Base-by-base conservation (phyloP, 2,329 filamentous ascomycete species). In the Microascus cirrosus region DNA sequence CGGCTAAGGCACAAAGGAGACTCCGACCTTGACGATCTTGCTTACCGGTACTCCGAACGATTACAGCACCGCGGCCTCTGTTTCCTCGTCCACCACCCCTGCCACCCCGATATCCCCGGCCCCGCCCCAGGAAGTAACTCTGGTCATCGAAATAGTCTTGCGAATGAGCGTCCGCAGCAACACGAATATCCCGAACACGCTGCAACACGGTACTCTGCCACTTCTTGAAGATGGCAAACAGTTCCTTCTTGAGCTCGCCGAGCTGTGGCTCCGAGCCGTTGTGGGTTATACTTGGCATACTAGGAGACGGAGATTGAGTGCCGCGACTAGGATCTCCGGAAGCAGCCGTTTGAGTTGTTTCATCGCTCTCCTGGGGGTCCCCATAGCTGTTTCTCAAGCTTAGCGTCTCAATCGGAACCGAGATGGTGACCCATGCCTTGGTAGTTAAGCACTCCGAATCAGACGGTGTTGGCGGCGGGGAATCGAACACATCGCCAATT, bases 201-300 rank as follows among this genome's bases (percentile, higher is more conserved):
- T 82, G 78, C 48, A 89, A 74, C 11, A 96, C 81, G 13, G 77
- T 76, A 6, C 83, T 78, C 64, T 89, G 82, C 93, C 93, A 97
- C 62, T 90, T 86, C 59, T 87, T 84, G 67, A 93, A 95, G 67
- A 86, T 84, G 7, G 78, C 73, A 5, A 95, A 68, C 1, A 85
- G 80, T 57, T 87, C 84, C 61, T 81, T 83, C 73, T 85, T 91
- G 64, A 91, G 71, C 64, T 89, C 85, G 59, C 78, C 73, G 61
- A 86, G 77, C 59, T 77, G 71, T 4, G 74, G 70, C 20, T 22
- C 13, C 13, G 10, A n/a, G 18, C 12, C 18, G 6, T 24, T 22
- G n/a, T 50, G 20, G n/a, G 6, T 13, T 22, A 20, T 10, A 8
- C 11, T 24, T 11, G 20, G 22, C 45, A 50, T 50, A 13, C 20